These are phyloP conservation scores for Mariannaea sp. DNA, from an alignment of 2,329 filamentous ascomycete genomes.

Conservation along the genomic window DNA sequence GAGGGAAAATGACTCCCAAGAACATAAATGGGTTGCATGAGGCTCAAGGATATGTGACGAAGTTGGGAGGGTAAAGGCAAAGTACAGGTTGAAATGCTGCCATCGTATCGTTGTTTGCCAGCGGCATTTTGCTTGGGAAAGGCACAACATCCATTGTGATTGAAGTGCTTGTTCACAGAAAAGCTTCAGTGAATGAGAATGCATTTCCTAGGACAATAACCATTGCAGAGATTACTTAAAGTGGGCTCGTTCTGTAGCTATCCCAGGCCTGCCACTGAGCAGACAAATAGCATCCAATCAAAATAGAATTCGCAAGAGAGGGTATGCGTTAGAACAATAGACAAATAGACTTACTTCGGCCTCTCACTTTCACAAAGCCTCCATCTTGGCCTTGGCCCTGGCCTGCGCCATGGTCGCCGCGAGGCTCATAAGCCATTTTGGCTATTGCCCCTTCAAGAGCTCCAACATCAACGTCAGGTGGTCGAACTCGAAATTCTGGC, in stretches of 20 bases:
- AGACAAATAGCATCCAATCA: slow-evolving; percentile 3
- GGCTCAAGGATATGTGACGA: not conserved
- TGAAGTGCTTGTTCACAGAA: not conserved
- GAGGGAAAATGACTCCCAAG: not conserved
- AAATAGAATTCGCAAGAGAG: slow-evolving; percentile 1
- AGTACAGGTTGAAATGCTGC: not conserved
- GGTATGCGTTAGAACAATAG: slow-evolving; percentile 4
- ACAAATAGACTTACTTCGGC: slow-evolving; percentile 55
- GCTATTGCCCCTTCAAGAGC: slow-evolving; percentile 28
- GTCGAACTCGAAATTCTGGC: slow-evolving; percentile 11
- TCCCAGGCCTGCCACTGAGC: slow-evolving; percentile 24
- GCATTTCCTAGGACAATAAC: not conserved
- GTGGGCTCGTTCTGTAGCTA: not conserved
- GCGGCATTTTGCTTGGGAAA: not conserved
- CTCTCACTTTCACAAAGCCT: slow-evolving; percentile 54
- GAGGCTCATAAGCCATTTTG: slow-evolving; percentile 60
- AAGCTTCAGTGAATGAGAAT: not conserved
- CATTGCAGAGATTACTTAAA: not conserved
- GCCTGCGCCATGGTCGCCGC: slow-evolving; percentile 53
- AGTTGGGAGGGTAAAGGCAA: not conserved
- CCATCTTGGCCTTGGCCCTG: slow-evolving; percentile 49
- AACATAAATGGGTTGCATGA: not conserved
- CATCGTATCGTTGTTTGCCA: not conserved
- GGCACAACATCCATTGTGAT: not conserved
- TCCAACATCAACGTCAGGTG: slow-evolving; percentile 34